Conservation (phyloP, 495 filamentous ascomycete species). For the Lepidopterella palustris region DNA sequence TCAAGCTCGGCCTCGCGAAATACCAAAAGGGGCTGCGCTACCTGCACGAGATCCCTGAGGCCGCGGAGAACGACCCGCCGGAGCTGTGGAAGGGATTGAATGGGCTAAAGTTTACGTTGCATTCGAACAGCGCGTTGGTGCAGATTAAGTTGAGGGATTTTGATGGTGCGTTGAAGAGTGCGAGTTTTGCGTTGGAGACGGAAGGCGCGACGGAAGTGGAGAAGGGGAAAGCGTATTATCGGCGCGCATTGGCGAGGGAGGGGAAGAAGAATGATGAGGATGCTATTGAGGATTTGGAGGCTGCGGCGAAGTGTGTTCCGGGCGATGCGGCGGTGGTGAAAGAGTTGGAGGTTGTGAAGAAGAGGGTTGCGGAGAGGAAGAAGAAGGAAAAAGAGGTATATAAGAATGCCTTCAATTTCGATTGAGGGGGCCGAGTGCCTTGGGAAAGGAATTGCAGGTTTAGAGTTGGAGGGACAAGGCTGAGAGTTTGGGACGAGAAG, state of each 20-base stretch:
- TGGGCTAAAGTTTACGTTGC: conserved; percentile 65
- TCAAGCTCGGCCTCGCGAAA: conserved; percentile 72
- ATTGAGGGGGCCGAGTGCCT: too few species aligned
- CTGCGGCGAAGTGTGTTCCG: conserved; percentile 67
- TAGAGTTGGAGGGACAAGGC: too few species aligned
- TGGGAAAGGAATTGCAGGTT: too few species aligned
- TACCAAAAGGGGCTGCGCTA: conserved; percentile 98
- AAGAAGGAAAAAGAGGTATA: conserved; percentile 86
- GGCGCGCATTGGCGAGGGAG: conserved; percentile 66
- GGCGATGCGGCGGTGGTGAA: conserved; percentile 67
- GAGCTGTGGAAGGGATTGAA: conserved; percentile 62
- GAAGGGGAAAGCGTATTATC: conserved; percentile 80
- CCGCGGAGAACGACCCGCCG: conserved; percentile 56
- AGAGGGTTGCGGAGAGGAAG: conserved; percentile 59
- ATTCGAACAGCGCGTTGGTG: conserved; percentile 73
- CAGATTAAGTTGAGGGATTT: conserved; percentile 71
- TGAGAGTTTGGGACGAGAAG: too few species aligned
- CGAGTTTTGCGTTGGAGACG: conserved; percentile 67
- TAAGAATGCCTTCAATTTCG: conserved; percentile 72
- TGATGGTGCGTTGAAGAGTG: conserved; percentile 60
- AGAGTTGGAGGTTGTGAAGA: conserved; percentile 71
- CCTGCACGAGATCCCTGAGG: conserved; percentile 76
- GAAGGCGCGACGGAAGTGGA: conserved; percentile 63
- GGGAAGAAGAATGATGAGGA: conserved; percentile 80
- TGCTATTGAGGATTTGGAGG: conserved; percentile 70